phyloP scores from a whole-genome alignment of 805 yeast species.

The Candida loeiensis region DNA sequence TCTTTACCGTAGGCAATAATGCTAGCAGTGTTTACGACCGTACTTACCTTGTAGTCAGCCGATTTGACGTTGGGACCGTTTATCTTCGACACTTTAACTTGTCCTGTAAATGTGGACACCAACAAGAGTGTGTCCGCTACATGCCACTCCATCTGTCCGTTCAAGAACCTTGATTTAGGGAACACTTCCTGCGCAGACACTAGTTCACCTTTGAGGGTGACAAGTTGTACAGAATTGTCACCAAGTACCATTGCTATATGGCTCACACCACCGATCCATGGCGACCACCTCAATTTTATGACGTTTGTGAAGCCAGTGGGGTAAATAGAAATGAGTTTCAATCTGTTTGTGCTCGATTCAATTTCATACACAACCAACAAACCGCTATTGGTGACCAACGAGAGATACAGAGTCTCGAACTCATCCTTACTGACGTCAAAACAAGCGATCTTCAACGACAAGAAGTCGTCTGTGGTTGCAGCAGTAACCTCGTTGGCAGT shows the following conservation, averaged over 20 bases:
- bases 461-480: conserved; percentile 19
- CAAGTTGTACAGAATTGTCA: conserved; percentile 16
- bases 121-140: neutral
- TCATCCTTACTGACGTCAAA: conserved; percentile 17
- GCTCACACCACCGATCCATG: neutral
- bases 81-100: conserved; percentile 1
- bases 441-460: conserved; percentile 22
- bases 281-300: conserved; percentile 18
- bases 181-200: neutral
- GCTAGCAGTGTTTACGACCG: conserved; percentile 4
- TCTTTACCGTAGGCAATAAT: neutral
- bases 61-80: neutral
- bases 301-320: neutral
- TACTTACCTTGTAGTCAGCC: conserved; percentile 1
- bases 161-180: conserved; percentile 9
- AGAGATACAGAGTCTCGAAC: conserved; percentile 3
- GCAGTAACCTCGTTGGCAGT: conserved; percentile 18
- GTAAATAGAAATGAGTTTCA: neutral
- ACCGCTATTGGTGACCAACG: conserved; percentile 16
- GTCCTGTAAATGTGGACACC: conserved; percentile 11
- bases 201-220: neutral
- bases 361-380: conserved; percentile 15
- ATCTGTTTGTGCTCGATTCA: conserved; percentile 8
- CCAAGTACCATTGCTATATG: conserved; percentile 12
- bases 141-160: conserved; percentile 10